Evolutionary conservation across 2,329 filamentous ascomycete species (phyloP).

Genomic region (Dendryphion nanum): DNA sequence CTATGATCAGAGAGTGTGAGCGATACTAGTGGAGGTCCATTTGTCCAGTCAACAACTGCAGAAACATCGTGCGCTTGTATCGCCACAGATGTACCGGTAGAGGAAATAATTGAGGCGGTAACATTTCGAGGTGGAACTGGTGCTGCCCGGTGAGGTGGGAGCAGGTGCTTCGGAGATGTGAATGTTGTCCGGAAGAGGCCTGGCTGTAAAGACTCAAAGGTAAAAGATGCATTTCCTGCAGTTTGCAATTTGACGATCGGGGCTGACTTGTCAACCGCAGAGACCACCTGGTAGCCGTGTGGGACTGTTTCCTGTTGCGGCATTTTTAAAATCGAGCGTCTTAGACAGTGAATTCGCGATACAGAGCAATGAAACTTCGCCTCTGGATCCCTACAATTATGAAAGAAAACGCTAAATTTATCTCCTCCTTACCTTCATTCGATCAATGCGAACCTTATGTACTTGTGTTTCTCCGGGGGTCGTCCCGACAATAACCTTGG

Average conservation of each 20-base stretch:
- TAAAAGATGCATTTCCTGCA: constrained; percentile 51
- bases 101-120: constrained; percentile 32
- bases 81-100: constrained; percentile 36
- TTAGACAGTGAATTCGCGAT: no score
- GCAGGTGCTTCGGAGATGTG: constrained; percentile 58
- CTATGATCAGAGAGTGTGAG: constrained; percentile 52
- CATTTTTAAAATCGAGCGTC: no score
- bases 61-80: constrained; percentile 51
- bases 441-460: no score
- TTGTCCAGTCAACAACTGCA: constrained; percentile 59
- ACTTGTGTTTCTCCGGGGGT: no score
- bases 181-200: constrained; percentile 70
- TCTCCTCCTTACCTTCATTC: no score
- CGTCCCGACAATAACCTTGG: constrained; percentile 2
- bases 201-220: constrained; percentile 60
- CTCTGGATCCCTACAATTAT: no score
- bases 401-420: no score
- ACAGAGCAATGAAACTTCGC: no score
- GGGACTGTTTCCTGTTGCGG: constrained; percentile 50
- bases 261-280: constrained; percentile 14
- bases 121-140: constrained; percentile 44
- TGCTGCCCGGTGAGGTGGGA: constrained; percentile 65
- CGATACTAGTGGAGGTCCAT: constrained; percentile 56
- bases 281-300: constrained; percentile 34
- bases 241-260: constrained; percentile 45